Conservation (phyloP, 768 basidiomycete species). For the Sarcodon sp. region DNA sequence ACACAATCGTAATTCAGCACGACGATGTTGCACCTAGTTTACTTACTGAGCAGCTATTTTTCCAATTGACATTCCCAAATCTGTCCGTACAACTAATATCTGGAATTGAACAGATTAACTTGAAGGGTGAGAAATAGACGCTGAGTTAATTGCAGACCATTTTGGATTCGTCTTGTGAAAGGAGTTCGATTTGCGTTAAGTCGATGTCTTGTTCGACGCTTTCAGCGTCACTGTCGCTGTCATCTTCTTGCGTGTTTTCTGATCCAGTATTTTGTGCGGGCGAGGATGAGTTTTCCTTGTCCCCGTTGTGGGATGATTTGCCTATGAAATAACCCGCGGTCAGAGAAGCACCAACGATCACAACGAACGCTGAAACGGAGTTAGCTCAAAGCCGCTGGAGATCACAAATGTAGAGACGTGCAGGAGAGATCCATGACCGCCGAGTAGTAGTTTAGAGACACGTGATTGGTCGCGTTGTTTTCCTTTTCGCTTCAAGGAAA, state of each 20-base stretch:
- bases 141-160: conserved; percentile 27
- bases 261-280: not conserved
- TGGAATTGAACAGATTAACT: conserved; percentile 8
- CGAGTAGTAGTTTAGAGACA: too few relatives aligned
- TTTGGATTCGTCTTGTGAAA: conserved; percentile 56
- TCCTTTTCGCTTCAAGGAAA: too few relatives aligned
- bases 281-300: not conserved
- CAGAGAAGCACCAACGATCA: not conserved
- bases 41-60: conserved; percentile 72
- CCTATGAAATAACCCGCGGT: not conserved
- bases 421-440: not conserved
- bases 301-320: conserved; percentile 1
- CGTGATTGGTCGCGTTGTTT: too few relatives aligned
- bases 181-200: conserved; percentile 42
- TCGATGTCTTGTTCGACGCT: conserved; percentile 50
- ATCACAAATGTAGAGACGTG: not conserved
- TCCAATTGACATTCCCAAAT: conserved; percentile 47
- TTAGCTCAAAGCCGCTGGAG: too few relatives aligned
- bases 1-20: not conserved
- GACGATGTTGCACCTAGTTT: not conserved
- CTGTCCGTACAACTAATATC: conserved; percentile 52
- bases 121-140: not conserved
- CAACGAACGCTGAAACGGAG: not conserved
- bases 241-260: not conserved
- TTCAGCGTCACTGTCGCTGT: conserved; percentile 19